phyloP scores from a whole-genome alignment of 257 asterid species.

The Echites panduratus region DNA sequence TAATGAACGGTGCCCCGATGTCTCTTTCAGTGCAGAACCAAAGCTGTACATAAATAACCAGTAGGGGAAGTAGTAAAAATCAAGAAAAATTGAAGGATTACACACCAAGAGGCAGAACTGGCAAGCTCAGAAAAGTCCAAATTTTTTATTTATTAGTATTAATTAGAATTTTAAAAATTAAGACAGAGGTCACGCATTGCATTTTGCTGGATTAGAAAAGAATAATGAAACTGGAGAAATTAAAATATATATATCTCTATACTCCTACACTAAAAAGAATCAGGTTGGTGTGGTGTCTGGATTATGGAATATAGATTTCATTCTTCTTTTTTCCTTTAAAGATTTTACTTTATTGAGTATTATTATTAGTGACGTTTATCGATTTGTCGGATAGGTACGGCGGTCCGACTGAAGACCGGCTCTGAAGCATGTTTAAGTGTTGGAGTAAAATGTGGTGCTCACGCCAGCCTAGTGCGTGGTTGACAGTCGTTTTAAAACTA shows the following conservation, averaged over 20 bases:
- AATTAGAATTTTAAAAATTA: not conserved
- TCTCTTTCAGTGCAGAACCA: slow-evolving; percentile 1
- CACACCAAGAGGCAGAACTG: not conserved
- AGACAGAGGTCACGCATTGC: not conserved
- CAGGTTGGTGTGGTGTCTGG: not conserved
- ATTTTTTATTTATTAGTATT: not conserved
- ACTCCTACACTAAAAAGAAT: too few species aligned
- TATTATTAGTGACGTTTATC: too few species aligned
- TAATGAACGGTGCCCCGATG: slow-evolving; percentile 3
- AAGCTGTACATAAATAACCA: not conserved
- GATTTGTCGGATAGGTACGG: not conserved
- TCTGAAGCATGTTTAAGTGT: not conserved
- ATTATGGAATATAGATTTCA: not conserved
- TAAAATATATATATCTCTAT: too few species aligned
- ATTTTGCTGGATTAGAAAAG: not conserved
- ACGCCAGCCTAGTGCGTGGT: not conserved
- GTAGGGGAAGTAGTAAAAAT: not conserved
- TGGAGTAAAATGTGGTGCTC: not conserved
- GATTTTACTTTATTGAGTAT: too few species aligned
- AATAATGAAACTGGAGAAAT: not conserved
- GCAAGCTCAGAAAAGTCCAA: not conserved
- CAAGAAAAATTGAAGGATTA: slow-evolving; percentile 1
- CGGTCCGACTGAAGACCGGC: not conserved
- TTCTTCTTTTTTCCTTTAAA: not conserved
- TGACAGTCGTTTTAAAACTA: not conserved